Conservation (phyloP, 768 basidiomycete genomes). For the Tricholoma saponaceum region DNA sequence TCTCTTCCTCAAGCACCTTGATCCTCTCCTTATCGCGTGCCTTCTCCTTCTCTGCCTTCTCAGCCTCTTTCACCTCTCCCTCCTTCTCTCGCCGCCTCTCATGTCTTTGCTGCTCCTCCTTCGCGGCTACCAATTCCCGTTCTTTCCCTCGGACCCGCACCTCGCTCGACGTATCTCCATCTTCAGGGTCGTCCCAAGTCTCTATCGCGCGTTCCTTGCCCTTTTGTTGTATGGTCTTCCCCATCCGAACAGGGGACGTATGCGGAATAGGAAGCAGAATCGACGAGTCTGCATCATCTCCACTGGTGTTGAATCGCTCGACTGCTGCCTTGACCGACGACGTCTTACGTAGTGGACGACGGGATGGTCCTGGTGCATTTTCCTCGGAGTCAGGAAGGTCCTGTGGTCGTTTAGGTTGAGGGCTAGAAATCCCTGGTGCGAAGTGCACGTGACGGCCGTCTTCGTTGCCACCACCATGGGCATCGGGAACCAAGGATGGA, state of each 20-base stretch:
- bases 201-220: slow-evolving; percentile 43
- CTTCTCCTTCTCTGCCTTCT: slow-evolving; percentile 36
- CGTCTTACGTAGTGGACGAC: slow-evolving; percentile 23
- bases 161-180: slow-evolving; percentile 39
- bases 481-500: slow-evolving; percentile 50
- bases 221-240: slow-evolving; percentile 22
- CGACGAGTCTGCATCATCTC: slow-evolving; percentile 48
- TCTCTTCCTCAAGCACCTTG: slow-evolving; percentile 60
- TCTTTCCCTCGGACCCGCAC: slow-evolving; percentile 55
- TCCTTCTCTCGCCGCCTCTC: slow-evolving; percentile 37
- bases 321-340: slow-evolving; percentile 49
- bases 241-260: slow-evolving; percentile 25
- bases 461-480: not conserved
- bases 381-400: not conserved
- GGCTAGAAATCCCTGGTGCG: slow-evolving; percentile 13
- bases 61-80: slow-evolving; percentile 24
- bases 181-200: slow-evolving; percentile 12
- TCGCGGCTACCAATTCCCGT: slow-evolving; percentile 53
- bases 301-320: slow-evolving; percentile 39
- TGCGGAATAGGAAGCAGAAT: slow-evolving; percentile 46
- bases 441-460: slow-evolving; percentile 40
- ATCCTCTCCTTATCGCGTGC: slow-evolving; percentile 61
- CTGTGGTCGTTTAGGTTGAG: slow-evolving; percentile 7
- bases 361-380: slow-evolving; percentile 12
- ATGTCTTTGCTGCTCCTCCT: slow-evolving; percentile 45